Evolutionary conservation across 75 land plant genomes (phyloP).

Genomic region (Adiantum capillusveneris): DNA sequence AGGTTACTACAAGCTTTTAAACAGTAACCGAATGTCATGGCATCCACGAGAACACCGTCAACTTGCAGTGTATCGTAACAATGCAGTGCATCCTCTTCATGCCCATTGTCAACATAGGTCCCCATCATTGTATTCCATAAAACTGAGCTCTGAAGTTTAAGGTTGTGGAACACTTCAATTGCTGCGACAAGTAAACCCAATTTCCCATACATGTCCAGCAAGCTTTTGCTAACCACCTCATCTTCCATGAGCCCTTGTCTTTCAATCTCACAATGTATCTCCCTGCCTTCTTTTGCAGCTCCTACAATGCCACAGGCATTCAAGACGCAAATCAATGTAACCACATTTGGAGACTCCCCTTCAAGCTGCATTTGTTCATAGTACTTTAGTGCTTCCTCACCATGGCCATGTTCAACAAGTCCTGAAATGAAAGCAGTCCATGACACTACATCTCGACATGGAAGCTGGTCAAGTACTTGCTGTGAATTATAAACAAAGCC

Average conservation of each 20-base stretch:
- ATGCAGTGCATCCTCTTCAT: constrained; percentile 6
- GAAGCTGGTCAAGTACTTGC: constrained; percentile 20
- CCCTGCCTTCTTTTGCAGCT: background rate
- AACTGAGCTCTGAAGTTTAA: background rate
- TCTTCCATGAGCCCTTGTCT: background rate
- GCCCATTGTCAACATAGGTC: constrained; percentile 12
- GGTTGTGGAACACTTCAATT: background rate
- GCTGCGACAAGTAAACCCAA: background rate
- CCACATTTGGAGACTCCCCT: constrained; percentile 28
- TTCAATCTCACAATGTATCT: background rate
- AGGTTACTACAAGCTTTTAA: constrained; percentile 10
- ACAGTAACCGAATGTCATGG: constrained; percentile 1
- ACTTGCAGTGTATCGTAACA: constrained; percentile 7
- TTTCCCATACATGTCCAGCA: background rate
- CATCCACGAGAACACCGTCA: constrained; percentile 4
- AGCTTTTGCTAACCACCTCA: background rate
- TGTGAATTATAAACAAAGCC: constrained; percentile 22
- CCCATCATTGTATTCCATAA: constrained; percentile 14
- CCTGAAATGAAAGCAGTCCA: constrained; percentile 12
- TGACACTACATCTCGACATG: constrained; percentile 7
- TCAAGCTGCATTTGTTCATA: constrained; percentile 16
- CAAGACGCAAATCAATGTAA: constrained; percentile 11
- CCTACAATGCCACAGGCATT: background rate
- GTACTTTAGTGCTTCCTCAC: constrained; percentile 12
- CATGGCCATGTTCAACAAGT: constrained; percentile 8